phyloP scores from a whole-genome alignment of 139 green algal genomes.

The Chlorella sp. region DNA sequence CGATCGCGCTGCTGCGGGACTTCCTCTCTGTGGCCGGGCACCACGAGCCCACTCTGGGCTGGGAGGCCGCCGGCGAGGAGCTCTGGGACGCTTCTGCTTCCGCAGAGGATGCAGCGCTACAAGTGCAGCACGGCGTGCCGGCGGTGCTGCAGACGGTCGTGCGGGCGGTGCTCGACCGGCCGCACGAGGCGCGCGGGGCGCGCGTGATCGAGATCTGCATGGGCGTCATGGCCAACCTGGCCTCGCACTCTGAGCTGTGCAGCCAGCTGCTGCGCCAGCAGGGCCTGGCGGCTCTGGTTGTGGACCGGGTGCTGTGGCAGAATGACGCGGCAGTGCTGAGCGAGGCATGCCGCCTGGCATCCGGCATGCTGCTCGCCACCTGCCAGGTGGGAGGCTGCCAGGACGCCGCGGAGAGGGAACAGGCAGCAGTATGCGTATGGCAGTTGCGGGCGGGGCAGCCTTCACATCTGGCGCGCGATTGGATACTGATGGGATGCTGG shows the following conservation, averaged over 20 bases:
- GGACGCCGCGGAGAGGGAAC: neutral
- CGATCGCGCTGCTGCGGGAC: too few relatives aligned
- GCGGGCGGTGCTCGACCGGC: slow-evolving; percentile 2
- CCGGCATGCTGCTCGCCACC: neutral
- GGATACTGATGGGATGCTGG: neutral
- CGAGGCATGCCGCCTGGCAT: neutral
- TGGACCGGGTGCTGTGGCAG: slow-evolving; percentile 11
- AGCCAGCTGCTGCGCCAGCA: neutral
- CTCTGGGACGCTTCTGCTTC: slow-evolving; percentile 4
- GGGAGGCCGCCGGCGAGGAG: slow-evolving; percentile 10
- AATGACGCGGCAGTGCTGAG: slow-evolving; percentile 3
- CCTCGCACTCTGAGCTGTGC: neutral
- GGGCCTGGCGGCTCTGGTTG: neutral
- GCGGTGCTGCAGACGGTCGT: neutral
- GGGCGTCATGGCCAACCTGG: slow-evolving; percentile 16
- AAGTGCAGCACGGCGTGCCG: neutral
- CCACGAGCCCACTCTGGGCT: too few relatives aligned
- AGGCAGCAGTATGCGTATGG: neutral
- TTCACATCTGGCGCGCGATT: neutral
- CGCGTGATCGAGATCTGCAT: slow-evolving; percentile 8
- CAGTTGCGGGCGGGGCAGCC: neutral
- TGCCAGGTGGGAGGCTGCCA: neutral
- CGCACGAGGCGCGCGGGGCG: neutral
- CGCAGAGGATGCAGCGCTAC: slow-evolving; percentile 11
- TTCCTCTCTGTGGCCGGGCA: too few relatives aligned